A percentile compares a stretch with the other conserved stretches of the same genome.
These are phyloP conservation scores for Mycoemilia scoparia DNA, from an alignment of 192 early-diverging fungal genomes.

Conservation along the genomic window DNA sequence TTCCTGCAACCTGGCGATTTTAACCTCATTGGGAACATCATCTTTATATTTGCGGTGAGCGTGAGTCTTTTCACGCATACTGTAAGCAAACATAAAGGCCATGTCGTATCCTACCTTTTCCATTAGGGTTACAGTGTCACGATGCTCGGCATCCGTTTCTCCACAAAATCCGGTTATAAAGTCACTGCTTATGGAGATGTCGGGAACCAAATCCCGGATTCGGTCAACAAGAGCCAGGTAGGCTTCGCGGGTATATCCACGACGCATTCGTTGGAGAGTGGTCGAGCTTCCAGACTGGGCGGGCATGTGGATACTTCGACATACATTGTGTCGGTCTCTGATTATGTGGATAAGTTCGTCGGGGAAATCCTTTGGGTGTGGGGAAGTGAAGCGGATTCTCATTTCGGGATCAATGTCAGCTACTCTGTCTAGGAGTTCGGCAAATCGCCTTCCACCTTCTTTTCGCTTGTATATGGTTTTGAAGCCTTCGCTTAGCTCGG, in stretches of 20 bases:
- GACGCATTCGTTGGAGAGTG: conserved; percentile 50
- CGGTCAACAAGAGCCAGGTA: conserved; percentile 44
- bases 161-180: conserved; percentile 64
- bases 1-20: conserved; percentile 39
- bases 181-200: conserved; percentile 54
- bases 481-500: conserved; percentile 39
- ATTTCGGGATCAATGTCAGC: conserved; percentile 52
- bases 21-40: conserved; percentile 45
- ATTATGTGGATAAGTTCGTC: conserved; percentile 49
- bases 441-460: conserved; percentile 54
- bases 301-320: conserved; percentile 55
- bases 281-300: conserved; percentile 49
- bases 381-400: conserved; percentile 60
- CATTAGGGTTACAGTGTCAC: conserved; percentile 49
- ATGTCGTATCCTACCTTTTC: conserved; percentile 45
- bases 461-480: conserved; percentile 59
- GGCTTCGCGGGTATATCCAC: conserved; percentile 54
- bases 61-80: conserved; percentile 55
- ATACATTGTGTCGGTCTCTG: conserved; percentile 46
- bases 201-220: conserved; percentile 47
- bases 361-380: conserved; percentile 68
- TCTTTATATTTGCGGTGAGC: conserved; percentile 47
- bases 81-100: conserved; percentile 68
- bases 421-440: conserved; percentile 49
- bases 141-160: conserved; percentile 53